Conservation (phyloP, 345 rosid species). For the Lagerstroemia speciosa region DNA sequence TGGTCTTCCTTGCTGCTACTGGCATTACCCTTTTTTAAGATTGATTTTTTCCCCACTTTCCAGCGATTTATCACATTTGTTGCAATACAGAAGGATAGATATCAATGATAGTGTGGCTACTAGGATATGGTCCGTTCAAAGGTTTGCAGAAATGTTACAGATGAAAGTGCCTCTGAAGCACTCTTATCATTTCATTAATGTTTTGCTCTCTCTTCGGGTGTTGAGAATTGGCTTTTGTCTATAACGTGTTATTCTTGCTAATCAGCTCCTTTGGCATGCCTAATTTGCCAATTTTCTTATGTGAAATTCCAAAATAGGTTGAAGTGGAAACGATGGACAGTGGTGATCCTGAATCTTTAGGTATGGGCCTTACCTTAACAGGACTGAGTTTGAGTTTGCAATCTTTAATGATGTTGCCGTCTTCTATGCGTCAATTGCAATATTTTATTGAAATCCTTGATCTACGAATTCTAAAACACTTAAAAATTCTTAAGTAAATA, state of each 20-base stretch:
- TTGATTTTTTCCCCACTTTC: neutral
- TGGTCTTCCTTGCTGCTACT: neutral
- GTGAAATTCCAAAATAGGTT: constrained; percentile 18
- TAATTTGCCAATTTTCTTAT: neutral
- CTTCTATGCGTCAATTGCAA: neutral
- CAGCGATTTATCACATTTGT: neutral
- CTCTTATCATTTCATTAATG: neutral
- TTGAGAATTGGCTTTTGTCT: neutral
- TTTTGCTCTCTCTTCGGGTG: neutral
- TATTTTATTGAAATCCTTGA: neutral
- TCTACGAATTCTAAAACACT: neutral
- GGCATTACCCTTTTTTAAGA: neutral
- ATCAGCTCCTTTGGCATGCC: neutral
- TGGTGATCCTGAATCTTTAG: constrained; percentile 23
- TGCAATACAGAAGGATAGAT: neutral
- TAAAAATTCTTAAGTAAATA: neutral
- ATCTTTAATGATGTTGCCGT: neutral
- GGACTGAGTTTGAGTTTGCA: neutral
- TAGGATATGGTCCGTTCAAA: neutral
- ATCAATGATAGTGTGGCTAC: neutral
- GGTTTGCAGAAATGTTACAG: neutral
- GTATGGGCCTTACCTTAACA: constrained; percentile 14
- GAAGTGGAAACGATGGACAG: constrained; percentile 32
- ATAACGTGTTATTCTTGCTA: neutral
- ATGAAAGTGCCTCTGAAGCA: neutral